Evolutionary conservation across 805 yeast genomes (phyloP), one percentile per base, ranked within the genome.

Genomic region (Kregervanrija delftensis): DNA sequence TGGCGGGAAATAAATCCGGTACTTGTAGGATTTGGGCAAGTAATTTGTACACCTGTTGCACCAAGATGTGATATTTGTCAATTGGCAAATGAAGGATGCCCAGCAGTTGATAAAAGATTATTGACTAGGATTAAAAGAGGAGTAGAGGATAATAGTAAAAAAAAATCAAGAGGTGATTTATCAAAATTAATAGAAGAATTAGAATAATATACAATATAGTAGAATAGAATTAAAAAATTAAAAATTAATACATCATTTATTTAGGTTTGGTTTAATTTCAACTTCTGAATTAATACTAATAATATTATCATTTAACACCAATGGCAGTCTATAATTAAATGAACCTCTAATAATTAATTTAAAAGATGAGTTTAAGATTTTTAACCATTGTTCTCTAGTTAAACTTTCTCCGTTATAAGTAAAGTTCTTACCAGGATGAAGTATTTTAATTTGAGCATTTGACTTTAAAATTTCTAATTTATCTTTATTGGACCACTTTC

Each of bases 1-100:
- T 90, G 98, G 98, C 68, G 72, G 10, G 95, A 86, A 45, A 79
- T 91, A 35, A 90, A 90, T 59, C 95, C 95, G 1, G 61, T 84
- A 9, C 63, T 91, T 6, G 98, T 90, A 8, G 97, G 98, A 4
- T 90, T 89, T 68, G 98, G 98, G 11, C 98, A 90, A 61, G 81
- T 83, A 0, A 74, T 90, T 3, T 90, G 97, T 59, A 73, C 79
- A 9, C 85, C 96, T 0, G 71, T 82, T 44, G 80, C 81, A 4
- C 60, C 73, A 11, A 71, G 83, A 49, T 88, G 96, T 63, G 90
- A 83, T 55, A 51, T 82, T 6, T 88, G 96, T 54, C 56, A 74
- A 3, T 63, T 82, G 54, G 77, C 75, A 12, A 64, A 58, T 43
- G 67, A 67, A 17, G 38, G 39, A 15, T 87, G 96, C 53, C 70